phyloP scores from a whole-genome alignment of 164 flowering plant species.

The Berberis vulgaris region DNA sequence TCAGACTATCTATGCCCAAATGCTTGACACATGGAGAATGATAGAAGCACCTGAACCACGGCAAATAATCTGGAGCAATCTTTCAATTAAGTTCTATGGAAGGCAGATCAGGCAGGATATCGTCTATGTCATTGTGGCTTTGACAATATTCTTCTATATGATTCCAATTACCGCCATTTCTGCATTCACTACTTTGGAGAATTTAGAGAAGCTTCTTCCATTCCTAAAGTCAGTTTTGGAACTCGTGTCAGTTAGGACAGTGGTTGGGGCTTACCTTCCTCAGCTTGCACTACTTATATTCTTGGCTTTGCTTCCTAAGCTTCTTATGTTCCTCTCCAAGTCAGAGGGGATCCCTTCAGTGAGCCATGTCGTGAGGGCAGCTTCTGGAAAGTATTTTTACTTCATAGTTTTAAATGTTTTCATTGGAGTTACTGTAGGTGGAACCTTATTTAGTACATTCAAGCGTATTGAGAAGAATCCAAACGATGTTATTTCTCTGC shows the following conservation, averaged over 20 bases:
- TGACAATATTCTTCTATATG: slow-evolving; percentile 74
- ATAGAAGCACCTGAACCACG: slow-evolving; percentile 78
- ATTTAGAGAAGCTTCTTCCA: slow-evolving; percentile 60
- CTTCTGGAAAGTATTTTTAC: slow-evolving; percentile 95
- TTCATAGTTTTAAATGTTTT: slow-evolving; percentile 80
- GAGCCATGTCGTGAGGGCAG: slow-evolving; percentile 71
- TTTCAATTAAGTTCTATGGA: slow-evolving; percentile 39
- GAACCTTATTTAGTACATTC: slow-evolving; percentile 47
- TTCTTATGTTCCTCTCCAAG: slow-evolving; percentile 73
- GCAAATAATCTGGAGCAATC: slow-evolving; percentile 68
- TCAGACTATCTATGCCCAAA: slow-evolving; percentile 63
- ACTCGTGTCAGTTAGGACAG: slow-evolving; percentile 36
- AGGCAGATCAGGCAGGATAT: slow-evolving; percentile 57
- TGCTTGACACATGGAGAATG: slow-evolving; percentile 69
- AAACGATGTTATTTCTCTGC: slow-evolving; percentile 16
- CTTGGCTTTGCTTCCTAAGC: slow-evolving; percentile 68
- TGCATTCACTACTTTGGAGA: slow-evolving; percentile 75
- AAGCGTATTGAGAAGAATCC: slow-evolving; percentile 53
- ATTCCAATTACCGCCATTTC: slow-evolving; percentile 74
- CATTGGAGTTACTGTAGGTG: slow-evolving; percentile 80
- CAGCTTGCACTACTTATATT: slow-evolving; percentile 81
- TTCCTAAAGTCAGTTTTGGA: slow-evolving; percentile 65
- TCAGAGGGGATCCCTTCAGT: slow-evolving; percentile 74
- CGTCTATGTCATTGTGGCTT: slow-evolving; percentile 53
- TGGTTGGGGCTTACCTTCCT: slow-evolving; percentile 86